These are phyloP conservation scores for Cercophora samala DNA, from an alignment of 495 filamentous ascomycete genomes.

Conservation along the genomic window DNA sequence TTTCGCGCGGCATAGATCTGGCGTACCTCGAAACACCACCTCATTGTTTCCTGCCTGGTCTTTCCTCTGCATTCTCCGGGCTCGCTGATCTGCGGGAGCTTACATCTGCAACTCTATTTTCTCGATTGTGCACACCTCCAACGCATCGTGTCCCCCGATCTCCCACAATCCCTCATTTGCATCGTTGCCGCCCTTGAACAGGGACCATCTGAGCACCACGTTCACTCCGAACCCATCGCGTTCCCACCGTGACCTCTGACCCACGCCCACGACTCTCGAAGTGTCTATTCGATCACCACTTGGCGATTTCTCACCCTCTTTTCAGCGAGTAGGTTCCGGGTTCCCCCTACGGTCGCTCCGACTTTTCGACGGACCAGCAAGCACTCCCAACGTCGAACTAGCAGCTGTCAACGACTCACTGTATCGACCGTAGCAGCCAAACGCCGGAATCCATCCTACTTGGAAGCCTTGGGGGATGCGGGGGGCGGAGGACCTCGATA, in stretches of 20 bases:
- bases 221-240: background rate
- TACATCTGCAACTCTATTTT: constrained; percentile 9
- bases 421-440: background rate
- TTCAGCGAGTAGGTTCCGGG: constrained; percentile 6
- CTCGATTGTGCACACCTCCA: constrained; percentile 6
- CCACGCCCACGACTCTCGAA: background rate
- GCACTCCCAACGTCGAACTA: constrained; percentile 9
- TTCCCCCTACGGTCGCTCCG: background rate
- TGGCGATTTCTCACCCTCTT: background rate
- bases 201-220: background rate
- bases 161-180: background rate
- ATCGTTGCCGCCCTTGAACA: background rate
- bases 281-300: background rate
- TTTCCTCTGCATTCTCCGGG: constrained; percentile 10
- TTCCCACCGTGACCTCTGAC: background rate
- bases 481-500: constrained; percentile 40
- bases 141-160: constrained; percentile 6
- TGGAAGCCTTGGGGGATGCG: constrained; percentile 29
- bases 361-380: background rate
- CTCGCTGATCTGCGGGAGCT: constrained; percentile 6
- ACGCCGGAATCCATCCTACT: background rate
- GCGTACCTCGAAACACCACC: background rate
- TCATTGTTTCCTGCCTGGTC: constrained; percentile 4
- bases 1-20: background rate
- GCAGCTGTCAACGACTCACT: background rate